Evolutionary conservation across 306 rosid species (phyloP), one percentile per base, ranked within the genome.

Genomic region (Dalbergia cultrata): DNA sequence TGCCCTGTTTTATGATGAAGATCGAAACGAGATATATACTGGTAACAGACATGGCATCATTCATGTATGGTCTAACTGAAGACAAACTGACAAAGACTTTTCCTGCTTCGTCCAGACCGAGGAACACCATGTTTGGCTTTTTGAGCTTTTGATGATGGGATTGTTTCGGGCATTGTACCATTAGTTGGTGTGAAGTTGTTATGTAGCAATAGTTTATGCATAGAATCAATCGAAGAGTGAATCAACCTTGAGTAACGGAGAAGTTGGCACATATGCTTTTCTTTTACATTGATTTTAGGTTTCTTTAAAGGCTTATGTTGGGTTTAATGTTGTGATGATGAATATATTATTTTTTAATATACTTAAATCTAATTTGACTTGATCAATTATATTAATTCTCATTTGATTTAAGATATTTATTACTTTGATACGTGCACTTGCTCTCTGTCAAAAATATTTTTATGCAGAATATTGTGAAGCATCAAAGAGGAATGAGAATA

Each of bases 51-150:
- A 88, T 8, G 98, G 98, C 80, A 84, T 92, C 56, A 88, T 94
- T 83, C 98, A 94, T 78, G 98, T 94, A 76, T 94, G 98, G 98
- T 92, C 97, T 37, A 94, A 94, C 92, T 94, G 77, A 85, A 58
- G 31, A 26, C 31, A 26, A 26, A 26, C 31, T 26, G 72, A 65
- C 13, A 37, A 50, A 57, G 47, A 58, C 16, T 78, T 62, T 8
- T 34, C 39, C 6, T 70, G 67, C 76, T 39, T 26, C 31, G 31
- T 71, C 67, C 19, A 34, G 14, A 6, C 45, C 52, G 49, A 60
- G 82, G 49, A 77, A 77, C 70, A 37, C 17, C 52, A 4, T 43
- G 53, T 22, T 61, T 4, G 45, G 78, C 53, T 50, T 72, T 70
- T 54, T 62, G 33, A 1, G 22, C 67, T 62, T 61, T 61, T 53